Evolutionary conservation across 805 yeast genomes (phyloP).

Genomic region (Metschnikowia matae): DNA sequence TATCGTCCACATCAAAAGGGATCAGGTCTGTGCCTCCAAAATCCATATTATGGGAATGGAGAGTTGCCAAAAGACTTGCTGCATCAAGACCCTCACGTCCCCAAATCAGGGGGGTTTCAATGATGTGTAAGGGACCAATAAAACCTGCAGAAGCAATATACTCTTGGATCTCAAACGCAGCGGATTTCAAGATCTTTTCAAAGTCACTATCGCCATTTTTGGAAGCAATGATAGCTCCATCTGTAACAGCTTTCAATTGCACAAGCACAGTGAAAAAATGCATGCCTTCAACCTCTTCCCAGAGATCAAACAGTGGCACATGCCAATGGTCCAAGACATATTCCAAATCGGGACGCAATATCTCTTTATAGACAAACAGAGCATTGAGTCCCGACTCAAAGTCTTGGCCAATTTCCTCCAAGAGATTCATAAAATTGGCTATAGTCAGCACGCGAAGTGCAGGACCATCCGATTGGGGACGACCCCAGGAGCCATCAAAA

Average conservation of each 20-base stretch:
- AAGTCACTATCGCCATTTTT: conserved; percentile 9
- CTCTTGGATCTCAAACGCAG: conserved; percentile 31
- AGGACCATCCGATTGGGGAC: conserved; percentile 96
- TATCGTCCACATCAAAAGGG: conserved; percentile 62
- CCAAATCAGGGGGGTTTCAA: conserved; percentile 58
- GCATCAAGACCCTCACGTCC: conserved; percentile 72
- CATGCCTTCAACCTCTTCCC: conserved; percentile 80
- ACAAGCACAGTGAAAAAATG: conserved; percentile 79
- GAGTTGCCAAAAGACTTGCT: conserved; percentile 57
- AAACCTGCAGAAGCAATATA: conserved; percentile 43
- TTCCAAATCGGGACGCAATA: conserved; percentile 66
- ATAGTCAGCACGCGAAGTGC: conserved; percentile 72
- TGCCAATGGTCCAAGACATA: conserved; percentile 64
- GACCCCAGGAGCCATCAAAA: conserved; percentile 74
- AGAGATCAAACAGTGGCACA: conserved; percentile 70
- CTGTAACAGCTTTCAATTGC: conserved; percentile 64
- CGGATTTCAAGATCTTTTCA: neutral
- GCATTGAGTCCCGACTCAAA: conserved; percentile 26
- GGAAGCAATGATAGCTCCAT: conserved; percentile 46
- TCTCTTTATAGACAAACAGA: conserved; percentile 44
- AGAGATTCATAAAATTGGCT: conserved; percentile 47
- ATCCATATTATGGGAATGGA: conserved; percentile 46
- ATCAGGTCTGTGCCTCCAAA: conserved; percentile 29
- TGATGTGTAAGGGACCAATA: conserved; percentile 12
- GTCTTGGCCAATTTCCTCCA: conserved; percentile 24